Evolutionary conservation across 768 basidiomycete species (phyloP), one percentile per base, ranked within the genome.

Genomic region (Tricholoma bakamatsutake): DNA sequence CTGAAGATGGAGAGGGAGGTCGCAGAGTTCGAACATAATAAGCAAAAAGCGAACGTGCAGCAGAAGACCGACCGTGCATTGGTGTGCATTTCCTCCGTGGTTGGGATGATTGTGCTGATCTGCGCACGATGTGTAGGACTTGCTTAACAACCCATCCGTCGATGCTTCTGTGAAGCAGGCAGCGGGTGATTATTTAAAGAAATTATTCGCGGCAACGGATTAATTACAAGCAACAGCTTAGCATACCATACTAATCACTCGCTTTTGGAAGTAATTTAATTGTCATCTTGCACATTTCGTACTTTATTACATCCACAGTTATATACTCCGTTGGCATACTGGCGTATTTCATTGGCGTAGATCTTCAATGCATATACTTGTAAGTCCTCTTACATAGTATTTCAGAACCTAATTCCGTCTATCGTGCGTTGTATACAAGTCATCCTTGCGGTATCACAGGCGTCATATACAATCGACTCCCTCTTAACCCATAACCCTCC

Each of bases 111-210:
- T n/a, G 13, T 24, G 15, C 30, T 48, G 28, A 48, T 30, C 31
- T 30, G 4, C 9, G 28, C n/a, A 3, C 13, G 30, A 31, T 9
- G 10, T 50, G 10, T 50, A 80, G 74, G 85, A 87, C 51, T 58
- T 90, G 39, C 69, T 90, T 59, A 74, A 76, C 18, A 87, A 83
- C 59, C 76, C 79, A 5, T 72, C 70, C 35, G 75, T 82, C 7
- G 85, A 88, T 58, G 74, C 75, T n/a, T 73, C 76, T 10, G 75
- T 88, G 52, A 84, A 81, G 67, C 80, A 82, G 60, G 82, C 82
- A 4, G 87, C 87, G 3, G 77, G 82, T 42, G 87, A 88, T 50
- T 90, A 86, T 70, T 70, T 90, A 61, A 86, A 85, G 70, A 84
- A 80, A 64, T 70, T 88, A 28, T 84, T 88, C 58, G 65, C 71